Percentiles rank a stretch among this genome's conserved stretches.
Evolutionary conservation across 495 filamentous ascomycete species (phyloP).

Genomic region (Aspergillus funiculosus): DNA sequence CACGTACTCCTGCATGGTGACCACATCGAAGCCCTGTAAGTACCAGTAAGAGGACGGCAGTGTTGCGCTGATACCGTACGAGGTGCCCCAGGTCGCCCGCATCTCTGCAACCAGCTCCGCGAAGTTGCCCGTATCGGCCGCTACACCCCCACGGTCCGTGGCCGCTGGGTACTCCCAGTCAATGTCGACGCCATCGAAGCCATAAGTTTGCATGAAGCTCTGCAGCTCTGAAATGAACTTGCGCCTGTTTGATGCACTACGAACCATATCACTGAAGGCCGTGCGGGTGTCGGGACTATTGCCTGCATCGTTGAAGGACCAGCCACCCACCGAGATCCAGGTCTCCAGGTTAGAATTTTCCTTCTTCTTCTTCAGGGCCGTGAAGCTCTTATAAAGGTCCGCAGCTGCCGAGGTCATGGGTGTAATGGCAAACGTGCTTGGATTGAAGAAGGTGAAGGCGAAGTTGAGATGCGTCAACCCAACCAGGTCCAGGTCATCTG

Average conservation of each 20-base stretch:
- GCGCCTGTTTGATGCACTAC: background rate
- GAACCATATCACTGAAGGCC: background rate
- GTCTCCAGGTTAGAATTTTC: too few species aligned
- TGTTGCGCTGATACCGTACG: background rate
- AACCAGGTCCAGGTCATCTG: conserved; percentile 30
- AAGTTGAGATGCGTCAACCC: conserved; percentile 12
- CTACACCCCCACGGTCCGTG: background rate
- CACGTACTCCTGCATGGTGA: background rate
- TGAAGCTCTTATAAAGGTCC: background rate
- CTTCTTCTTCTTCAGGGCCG: background rate
- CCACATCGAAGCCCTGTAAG: background rate
- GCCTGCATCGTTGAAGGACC: background rate
- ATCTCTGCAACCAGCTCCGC: background rate
- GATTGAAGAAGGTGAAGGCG: background rate
- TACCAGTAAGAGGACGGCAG: conserved; percentile 8
- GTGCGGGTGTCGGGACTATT: background rate
- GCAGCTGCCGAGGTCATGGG: background rate
- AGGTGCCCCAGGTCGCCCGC: background rate
- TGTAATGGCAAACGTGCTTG: background rate
- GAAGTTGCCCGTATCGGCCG: background rate
- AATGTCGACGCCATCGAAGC: background rate
- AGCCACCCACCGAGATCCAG: background rate
- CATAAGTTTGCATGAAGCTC: background rate
- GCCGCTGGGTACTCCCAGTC: background rate
- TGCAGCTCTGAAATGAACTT: background rate